Base-by-base conservation (phyloP, 23 red algal genomes). In the Cyanidium caldarium region DNA sequence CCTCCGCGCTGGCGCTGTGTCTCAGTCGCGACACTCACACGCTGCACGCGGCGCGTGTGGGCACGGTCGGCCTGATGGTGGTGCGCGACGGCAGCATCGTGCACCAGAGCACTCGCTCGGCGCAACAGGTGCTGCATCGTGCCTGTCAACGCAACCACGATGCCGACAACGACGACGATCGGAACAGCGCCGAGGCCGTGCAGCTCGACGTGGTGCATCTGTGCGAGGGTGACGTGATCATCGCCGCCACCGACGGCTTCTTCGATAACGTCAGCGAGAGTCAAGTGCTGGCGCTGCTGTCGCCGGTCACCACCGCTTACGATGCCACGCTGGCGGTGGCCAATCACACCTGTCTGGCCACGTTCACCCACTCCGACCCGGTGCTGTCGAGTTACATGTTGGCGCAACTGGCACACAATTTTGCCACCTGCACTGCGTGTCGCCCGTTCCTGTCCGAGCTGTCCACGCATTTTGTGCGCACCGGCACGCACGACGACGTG, bases 221-320 rank as follows among this genome's bases (percentile, higher is more conserved):
- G 34, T 37, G 73, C 28, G 83, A 78, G 17, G 58, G 68, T 28
- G 83, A 87, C 43, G 37, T 79, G 1, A 29, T 87, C n/a, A 67
- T 87, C 14, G 75, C 76, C 39, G 83, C 65, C 2, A 80, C 66
- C 33, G 83, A 87, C 73, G 83, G 83, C 25, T 79, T 87, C 23
- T 87, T 87, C 34, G 41, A 75, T 34, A 87, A 80, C 31, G 68
- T 87, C 16, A 79, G 67, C 28, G 83, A 87, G 35, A 35, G 56
- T 29, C 87, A 93, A 37, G 73, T 93, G 34, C 66, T 93, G 33
- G 87, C 87, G 58, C 80, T 83, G 65, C 73, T 93, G 37, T 65
- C 72, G 0, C 87, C 87, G 31, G 72, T 83, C 44, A 42, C 75
- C 2, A 51, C 29, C 19, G 65, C 73, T 16, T 70, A 81, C 46